Base-by-base conservation (phyloP, 176 grass and related monocot genomes). In the Hsuehochloa calcarea region DNA sequence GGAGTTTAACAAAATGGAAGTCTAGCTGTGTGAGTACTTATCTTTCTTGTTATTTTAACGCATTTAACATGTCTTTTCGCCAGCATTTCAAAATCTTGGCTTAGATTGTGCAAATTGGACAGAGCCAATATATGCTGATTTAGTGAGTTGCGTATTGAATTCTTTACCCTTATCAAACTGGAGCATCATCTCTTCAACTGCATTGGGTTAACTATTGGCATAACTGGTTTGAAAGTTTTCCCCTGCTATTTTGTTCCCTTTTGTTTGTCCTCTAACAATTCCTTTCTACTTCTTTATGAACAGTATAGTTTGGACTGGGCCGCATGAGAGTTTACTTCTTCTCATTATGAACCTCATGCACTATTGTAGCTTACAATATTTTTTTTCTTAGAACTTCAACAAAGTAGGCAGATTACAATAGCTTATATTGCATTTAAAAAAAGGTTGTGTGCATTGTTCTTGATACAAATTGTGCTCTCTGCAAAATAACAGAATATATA, bases 61-160 rank as follows among this genome's bases (percentile, higher is more conserved):
- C 15, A 17, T 7, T 39, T 56, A 39, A 67, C 16, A 37, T 65
- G 4, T 75, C 54, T 9, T 88, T 74, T 80, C 11, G 35, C 70
- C 87, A 95, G 96, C 91, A 85, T 98, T 98, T 93, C 87, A 89
- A 79, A 93, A 86, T 68, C 87, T 98, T 54, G 93, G 96, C 40
- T 78, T 98, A 71, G 95, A 98, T 88, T 98, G 95, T 88, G 95
- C 93, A 52, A 98, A 92, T 90, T 98, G 93, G 95, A 93, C 92
- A 56, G 91, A 93, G 68, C 93, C 96, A 51, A 90, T 98, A 93
- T 98, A 95, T 89, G 78, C 80, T 77, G 93, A 98, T 82, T 85
- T 98, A 61, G 66, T 89, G 60, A 93, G 93, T 93, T 98, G 50
- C 23, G 50, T 87, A 75, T 70, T 54, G 8, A 82, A 38, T 56